A percentile compares a stretch with the other conserved stretches of the same genome.
Evolutionary conservation across 2,329 filamentous ascomycete genomes (phyloP).

Genomic region (Colletotrichum graminicola): DNA sequence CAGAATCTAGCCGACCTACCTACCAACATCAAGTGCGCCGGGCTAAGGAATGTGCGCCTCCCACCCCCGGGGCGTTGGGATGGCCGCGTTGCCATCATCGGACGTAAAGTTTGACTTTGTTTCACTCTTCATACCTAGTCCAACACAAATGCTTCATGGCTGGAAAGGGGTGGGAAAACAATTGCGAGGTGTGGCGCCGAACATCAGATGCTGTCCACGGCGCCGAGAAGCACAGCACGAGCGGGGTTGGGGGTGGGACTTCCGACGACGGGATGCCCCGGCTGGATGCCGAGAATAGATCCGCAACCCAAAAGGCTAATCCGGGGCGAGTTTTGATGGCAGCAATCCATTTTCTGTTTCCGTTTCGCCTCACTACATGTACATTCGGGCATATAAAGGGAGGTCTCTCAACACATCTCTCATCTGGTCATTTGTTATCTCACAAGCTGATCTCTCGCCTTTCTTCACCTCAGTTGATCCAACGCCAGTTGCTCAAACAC

Average conservation of each 20-base stretch:
- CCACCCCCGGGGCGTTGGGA: neutral
- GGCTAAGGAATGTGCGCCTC: neutral
- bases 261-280: neutral
- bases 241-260: neutral
- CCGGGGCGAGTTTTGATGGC: neutral
- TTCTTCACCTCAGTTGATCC: too few relatives aligned
- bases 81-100: neutral
- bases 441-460: neutral
- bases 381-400: too few relatives aligned
- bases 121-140: neutral
- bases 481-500: neutral
- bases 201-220: neutral
- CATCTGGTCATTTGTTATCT: neutral
- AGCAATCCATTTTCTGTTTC: neutral
- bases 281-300: conserved; percentile 4
- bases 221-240: neutral
- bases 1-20: neutral
- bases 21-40: neutral
- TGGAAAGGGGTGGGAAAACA: neutral
- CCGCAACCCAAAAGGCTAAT: neutral
- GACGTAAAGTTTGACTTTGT: neutral
- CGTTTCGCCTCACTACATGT: neutral
- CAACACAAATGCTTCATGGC: neutral
- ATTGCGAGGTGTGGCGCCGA: neutral
- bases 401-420: too few relatives aligned